Evolutionary conservation across 495 filamentous ascomycete species (phyloP).

Genomic region (Polyplosphaeria fusca): DNA sequence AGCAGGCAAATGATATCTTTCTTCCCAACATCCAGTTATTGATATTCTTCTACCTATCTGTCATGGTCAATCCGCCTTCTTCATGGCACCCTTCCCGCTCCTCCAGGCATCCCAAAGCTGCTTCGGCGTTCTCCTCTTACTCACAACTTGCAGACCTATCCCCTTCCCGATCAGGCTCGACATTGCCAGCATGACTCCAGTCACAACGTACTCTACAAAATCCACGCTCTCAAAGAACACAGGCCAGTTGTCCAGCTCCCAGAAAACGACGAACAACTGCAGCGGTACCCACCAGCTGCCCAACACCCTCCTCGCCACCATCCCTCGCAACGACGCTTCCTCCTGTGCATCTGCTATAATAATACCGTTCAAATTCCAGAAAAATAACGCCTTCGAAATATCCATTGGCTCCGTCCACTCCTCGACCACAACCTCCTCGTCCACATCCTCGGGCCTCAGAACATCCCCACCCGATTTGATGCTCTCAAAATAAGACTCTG

Average conservation of each 20-base stretch:
- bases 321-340: background rate
- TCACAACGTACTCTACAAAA: constrained; percentile 1
- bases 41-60: background rate
- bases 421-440: constrained; percentile 36
- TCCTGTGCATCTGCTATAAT: background rate
- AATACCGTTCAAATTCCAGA: constrained; percentile 41
- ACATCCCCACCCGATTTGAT: background rate
- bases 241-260: constrained; percentile 19
- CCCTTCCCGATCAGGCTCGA: constrained; percentile 4
- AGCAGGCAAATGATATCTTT: constrained; percentile 4
- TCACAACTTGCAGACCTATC: constrained; percentile 12
- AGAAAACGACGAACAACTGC: constrained; percentile 17
- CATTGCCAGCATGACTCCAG: constrained; percentile 2
- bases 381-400: constrained; percentile 40
- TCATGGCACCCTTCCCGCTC: background rate
- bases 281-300: background rate
- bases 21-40: background rate
- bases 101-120: constrained; percentile 18
- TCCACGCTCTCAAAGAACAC: constrained; percentile 1
- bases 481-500: no score
- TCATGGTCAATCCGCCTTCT: background rate
- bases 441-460: background rate
- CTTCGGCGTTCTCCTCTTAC: constrained; percentile 15
- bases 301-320: background rate
- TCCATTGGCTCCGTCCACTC: constrained; percentile 41